Base-by-base conservation (phyloP, 2,329 filamentous ascomycete genomes). In the Exophiala bonariae region DNA sequence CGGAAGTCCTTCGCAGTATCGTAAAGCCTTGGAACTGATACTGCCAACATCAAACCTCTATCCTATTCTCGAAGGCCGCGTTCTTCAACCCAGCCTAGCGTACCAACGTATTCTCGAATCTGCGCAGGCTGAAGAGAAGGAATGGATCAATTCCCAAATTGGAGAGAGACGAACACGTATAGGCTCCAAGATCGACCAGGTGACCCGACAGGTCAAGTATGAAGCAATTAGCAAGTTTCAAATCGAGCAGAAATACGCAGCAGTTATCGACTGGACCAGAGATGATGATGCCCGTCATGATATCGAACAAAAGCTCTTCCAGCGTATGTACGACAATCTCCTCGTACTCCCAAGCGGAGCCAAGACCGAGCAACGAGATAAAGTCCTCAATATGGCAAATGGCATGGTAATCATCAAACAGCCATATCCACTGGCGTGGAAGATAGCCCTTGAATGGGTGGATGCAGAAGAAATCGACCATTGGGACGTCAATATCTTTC, bases 321-420 rank as follows among this genome's bases (percentile, higher is more conserved):
- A 86, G 53, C 82, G 91, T 62, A 88, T 85, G 51, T 86, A 91
- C 57, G 90, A 96, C 47, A 79, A 82, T 4, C 77, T 99, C 1
- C 67, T 86, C 7, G 83, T 87, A 20, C 75, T 89, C 13, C 80
- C 85, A 2, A 51, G 76, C 1, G 82, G 84, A 3, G 73, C 83
- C 48, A 97, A 97, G 67, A 63, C 70, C 1, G 68, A 74, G 14
- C 90, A 95, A 65, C 80, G 87, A 19, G 73, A 82, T 28, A 83
- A 86, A 54, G 85, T 96, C 0, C 70, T 86, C 60, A 85, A 86
- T 50, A 73, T 93, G 42, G 90, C 92, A 1, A 82, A 85, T 54
- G 93, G 92, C 52, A 96, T 99, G 87, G 92, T 99, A 51, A 87
- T 96, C 50, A 93, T 99, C 64, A 91, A 92, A 59, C 90, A 97